Percentiles rank a stretch among this genome's conserved stretches.
Conservation (phyloP, 2,329 filamentous ascomycete genomes). For the Xylariaceae sp. region DNA sequence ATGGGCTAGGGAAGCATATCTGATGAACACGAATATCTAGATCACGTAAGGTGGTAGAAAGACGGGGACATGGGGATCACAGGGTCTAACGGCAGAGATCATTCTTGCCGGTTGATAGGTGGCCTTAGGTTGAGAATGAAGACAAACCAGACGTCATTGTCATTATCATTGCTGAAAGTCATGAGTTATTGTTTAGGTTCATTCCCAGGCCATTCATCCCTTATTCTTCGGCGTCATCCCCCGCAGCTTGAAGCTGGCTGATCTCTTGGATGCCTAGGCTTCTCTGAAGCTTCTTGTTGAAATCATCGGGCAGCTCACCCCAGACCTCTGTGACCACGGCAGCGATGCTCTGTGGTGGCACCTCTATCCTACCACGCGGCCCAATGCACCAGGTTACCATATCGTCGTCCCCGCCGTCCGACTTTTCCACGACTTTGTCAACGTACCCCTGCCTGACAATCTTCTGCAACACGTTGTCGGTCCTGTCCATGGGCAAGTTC, state of each 20-base stretch:
- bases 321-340: constrained; percentile 68
- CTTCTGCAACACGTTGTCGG: constrained; percentile 71
- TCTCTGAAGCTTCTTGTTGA: constrained; percentile 61
- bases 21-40: background rate
- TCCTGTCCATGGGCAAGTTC: constrained; percentile 74
- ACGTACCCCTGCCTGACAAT: constrained; percentile 86
- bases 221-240: constrained; percentile 23
- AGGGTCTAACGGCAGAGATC: background rate
- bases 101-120: background rate
- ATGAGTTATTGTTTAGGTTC: constrained; percentile 1
- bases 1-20: background rate
- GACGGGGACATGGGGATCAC: background rate
- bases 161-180: constrained; percentile 2
- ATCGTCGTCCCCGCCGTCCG: constrained; percentile 67
- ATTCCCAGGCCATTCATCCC: background rate
- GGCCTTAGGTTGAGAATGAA: background rate
- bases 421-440: constrained; percentile 68
- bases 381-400: constrained; percentile 82
- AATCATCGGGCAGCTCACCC: constrained; percentile 53
- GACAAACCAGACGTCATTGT: background rate
- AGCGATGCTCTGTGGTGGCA: constrained; percentile 75
- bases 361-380: constrained; percentile 81
- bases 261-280: constrained; percentile 59
- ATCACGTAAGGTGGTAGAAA: background rate
- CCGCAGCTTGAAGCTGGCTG: constrained; percentile 20